Conservation (phyloP, 2,329 filamentous ascomycete species). For the Monosporascus cannonballus region DNA sequence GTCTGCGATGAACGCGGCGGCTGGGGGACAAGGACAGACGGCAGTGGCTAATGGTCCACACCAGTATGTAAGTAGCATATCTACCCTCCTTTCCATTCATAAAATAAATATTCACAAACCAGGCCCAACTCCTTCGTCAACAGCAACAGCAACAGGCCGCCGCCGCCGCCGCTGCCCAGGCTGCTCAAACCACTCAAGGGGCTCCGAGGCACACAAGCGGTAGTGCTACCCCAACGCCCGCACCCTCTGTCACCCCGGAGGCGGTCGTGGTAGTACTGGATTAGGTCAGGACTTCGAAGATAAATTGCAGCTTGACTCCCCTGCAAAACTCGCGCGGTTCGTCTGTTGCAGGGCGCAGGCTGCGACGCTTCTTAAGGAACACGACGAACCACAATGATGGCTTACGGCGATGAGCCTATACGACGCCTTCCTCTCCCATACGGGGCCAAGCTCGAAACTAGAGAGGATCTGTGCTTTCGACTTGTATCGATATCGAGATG, state of each 20-base stretch:
- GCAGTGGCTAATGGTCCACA: slow-evolving; percentile 48
- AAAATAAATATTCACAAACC: no score
- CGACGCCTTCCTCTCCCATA: slow-evolving; percentile 4
- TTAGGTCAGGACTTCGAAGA: slow-evolving; percentile 2
- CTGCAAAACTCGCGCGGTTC: slow-evolving; percentile 5
- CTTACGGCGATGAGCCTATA: slow-evolving; percentile 9
- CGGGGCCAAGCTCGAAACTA: slow-evolving; percentile 4
- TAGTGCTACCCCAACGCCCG: slow-evolving; percentile 22
- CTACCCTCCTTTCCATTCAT: no score
- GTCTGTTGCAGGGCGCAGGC: slow-evolving; percentile 8
- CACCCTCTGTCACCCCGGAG: slow-evolving; percentile 6
- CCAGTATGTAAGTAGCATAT: slow-evolving; percentile 40
- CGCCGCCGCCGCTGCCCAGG: slow-evolving; percentile 23
- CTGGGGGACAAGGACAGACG: slow-evolving; percentile 41
- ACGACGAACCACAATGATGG: slow-evolving; percentile 8
- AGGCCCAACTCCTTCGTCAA: slow-evolving; percentile 44
- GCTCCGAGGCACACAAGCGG: slow-evolving; percentile 21
- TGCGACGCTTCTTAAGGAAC: slow-evolving; percentile 2
- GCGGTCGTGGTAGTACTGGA: background rate
- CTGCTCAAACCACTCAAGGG: background rate
- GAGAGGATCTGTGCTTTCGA: slow-evolving; percentile 9
- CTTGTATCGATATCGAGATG: slow-evolving; percentile 5
- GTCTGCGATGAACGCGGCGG: slow-evolving; percentile 50
- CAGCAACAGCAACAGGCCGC: slow-evolving; percentile 46
- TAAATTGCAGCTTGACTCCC: slow-evolving; percentile 3